These are phyloP conservation scores for Penicillium sp. DNA, from an alignment of 2,329 filamentous ascomycete genomes.

Conservation along the genomic window DNA sequence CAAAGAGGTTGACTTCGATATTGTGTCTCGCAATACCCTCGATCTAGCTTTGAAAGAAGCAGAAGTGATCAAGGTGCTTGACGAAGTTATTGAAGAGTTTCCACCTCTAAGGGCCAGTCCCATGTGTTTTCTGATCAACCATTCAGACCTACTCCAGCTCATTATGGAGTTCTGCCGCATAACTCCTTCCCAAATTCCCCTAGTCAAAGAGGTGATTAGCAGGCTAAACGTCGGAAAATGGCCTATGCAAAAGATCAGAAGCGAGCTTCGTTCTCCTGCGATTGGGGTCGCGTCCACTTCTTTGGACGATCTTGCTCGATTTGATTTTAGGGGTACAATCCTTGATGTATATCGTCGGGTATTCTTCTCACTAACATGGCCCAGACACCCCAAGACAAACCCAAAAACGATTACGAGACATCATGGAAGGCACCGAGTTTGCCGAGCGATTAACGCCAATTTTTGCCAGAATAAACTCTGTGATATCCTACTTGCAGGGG, in stretches of 20 bases:
- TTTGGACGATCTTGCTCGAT: conserved; percentile 84
- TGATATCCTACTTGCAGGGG: conserved; percentile 76
- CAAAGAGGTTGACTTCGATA: conserved; percentile 94
- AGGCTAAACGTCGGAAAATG: conserved; percentile 81
- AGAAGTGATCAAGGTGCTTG: conserved; percentile 89
- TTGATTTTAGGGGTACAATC: conserved; percentile 79
- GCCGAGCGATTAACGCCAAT: conserved; percentile 57
- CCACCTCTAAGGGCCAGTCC: conserved; percentile 72
- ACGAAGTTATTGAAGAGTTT: conserved; percentile 84
- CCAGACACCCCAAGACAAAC: conserved; percentile 73
- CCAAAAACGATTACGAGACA: conserved; percentile 64
- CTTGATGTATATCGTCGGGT: conserved; percentile 58
- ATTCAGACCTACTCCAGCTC: conserved; percentile 81
- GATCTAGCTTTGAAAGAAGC: conserved; percentile 90
- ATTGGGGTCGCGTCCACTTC: conserved; percentile 87
- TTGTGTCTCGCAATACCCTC: conserved; percentile 79
- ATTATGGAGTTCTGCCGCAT: conserved; percentile 93
- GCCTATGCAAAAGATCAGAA: conserved; percentile 82
- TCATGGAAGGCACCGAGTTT: conserved; percentile 60
- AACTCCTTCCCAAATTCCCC: conserved; percentile 67
- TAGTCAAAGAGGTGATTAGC: conserved; percentile 82
- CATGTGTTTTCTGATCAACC: conserved; percentile 90
- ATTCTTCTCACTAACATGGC: conserved; percentile 48
- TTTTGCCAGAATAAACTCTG: conserved; percentile 78
- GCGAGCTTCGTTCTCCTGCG: conserved; percentile 78